Evolutionary conservation across 2,329 filamentous ascomycete genomes (phyloP), one percentile per base, ranked within the genome.

Genomic region (Colletotrichum eleusines): DNA sequence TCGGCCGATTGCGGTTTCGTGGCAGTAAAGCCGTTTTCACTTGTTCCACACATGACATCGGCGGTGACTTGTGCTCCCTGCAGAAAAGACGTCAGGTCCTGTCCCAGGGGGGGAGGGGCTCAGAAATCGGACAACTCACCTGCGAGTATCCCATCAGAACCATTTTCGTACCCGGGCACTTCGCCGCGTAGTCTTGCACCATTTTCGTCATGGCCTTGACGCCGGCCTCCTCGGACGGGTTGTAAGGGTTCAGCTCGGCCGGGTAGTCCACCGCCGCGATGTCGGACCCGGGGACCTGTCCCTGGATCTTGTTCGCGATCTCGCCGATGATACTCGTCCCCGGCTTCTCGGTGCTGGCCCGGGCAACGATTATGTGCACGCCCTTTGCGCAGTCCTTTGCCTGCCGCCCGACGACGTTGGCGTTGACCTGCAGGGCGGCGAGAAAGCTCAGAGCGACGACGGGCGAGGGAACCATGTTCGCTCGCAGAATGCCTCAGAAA

Each of bases 71-170:
- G 82, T 0, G 81, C 82, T 38, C 82, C 82, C 78, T 82, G 20
- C 42, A 12, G 2, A 7, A 9, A 7, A 9, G 8, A 8, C 4
- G 2, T 59, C 1, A 38, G 46, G 16, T 35, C 20, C 7, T 33
- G 5, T 73, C 72, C 20, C 42, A 5, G 71, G 68, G 31, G 75
- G 60, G 0, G 60, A 57, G 63, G 70, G 38, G 16, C 0, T 40
- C 70, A 14, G 66, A 73, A 63, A 73, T 59, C 3, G 26, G 5
- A 8, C 7, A 14, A 69, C 74, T 23, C 63, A 79, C 80, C 77
- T 84, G 82, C 1, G 82, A 84, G 66, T 82, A 84, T 0, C 82
- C 82, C 57, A 84, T 63, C 31, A 84, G 72, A 3, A 81, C 82
- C 63, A 84, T 76, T 74, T 82, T 82, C 61, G 76, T 75, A 18